Percentiles rank a stretch among this genome's conserved stretches.
phyloP scores from a whole-genome alignment of 225 moss, liverwort and hornwort species.

The Sphagnum contortum region DNA sequence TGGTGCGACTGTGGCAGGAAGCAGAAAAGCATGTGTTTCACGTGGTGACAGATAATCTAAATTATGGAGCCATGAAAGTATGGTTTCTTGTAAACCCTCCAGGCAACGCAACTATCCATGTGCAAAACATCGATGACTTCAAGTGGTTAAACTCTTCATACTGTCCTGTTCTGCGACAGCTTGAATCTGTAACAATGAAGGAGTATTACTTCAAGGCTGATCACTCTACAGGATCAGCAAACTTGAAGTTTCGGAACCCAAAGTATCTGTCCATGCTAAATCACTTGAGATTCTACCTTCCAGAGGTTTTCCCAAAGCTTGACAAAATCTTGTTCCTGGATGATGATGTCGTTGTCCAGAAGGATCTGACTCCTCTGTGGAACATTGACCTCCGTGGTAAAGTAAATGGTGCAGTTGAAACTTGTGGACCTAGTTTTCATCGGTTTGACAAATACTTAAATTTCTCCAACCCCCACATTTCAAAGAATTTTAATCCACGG shows the following conservation, averaged over 20 bases:
- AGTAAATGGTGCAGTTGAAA: conserved; percentile 60
- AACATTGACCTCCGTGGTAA: conserved; percentile 45
- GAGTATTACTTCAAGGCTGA: conserved; percentile 59
- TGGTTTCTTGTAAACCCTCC: conserved; percentile 64
- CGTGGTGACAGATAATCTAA: conserved; percentile 57
- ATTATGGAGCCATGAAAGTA: conserved; percentile 60
- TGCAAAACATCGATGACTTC: conserved; percentile 56
- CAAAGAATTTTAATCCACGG: conserved; percentile 40
- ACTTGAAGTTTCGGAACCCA: conserved; percentile 61
- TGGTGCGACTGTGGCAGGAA: conserved; percentile 26
- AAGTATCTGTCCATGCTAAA: conserved; percentile 69
- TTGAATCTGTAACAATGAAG: conserved; percentile 48
- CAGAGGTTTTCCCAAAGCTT: conserved; percentile 48
- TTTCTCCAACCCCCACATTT: conserved; percentile 48
- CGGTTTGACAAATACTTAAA: conserved; percentile 58
- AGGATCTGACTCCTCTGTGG: conserved; percentile 55
- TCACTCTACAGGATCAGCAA: conserved; percentile 46
- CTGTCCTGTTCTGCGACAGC: conserved; percentile 54
- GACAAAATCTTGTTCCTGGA: conserved; percentile 54
- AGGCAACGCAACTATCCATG: conserved; percentile 45
- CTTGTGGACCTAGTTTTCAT: conserved; percentile 56
- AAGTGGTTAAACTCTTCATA: conserved; percentile 60
- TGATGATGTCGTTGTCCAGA: conserved; percentile 55
- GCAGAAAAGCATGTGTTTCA: conserved; percentile 51
- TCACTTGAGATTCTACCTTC: conserved; percentile 58